A percentile compares a stretch with the other conserved stretches of the same genome.
phyloP scores from a whole-genome alignment of 2,329 filamentous ascomycete genomes.

The Zasmidium citrigriseum region DNA sequence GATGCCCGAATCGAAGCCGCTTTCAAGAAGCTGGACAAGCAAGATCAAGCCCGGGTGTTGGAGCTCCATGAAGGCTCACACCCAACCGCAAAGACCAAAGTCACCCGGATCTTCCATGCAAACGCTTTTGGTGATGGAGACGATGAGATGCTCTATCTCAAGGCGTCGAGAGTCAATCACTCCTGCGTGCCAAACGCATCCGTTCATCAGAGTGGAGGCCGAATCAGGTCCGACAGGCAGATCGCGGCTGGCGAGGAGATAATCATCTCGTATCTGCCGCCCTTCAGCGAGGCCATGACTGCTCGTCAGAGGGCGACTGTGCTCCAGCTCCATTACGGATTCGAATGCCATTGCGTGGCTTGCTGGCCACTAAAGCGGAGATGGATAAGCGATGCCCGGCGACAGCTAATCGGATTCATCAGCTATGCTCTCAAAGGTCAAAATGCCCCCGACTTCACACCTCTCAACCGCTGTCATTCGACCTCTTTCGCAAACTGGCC shows the following conservation, averaged over 20 bases:
- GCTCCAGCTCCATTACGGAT: not conserved
- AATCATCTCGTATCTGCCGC: not conserved
- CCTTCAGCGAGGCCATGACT: not conserved
- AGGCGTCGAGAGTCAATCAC: not conserved
- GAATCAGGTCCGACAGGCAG: not conserved
- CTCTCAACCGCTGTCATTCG: not conserved
- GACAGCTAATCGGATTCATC: not conserved
- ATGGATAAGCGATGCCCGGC: not conserved
- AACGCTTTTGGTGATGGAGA: not conserved
- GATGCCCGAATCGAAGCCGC: not conserved
- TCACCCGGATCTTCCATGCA: not conserved
- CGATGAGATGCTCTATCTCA: not conserved
- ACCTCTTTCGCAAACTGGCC: not conserved
- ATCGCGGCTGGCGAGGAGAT: not conserved
- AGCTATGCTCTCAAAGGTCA: not conserved
- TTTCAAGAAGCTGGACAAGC: not conserved
- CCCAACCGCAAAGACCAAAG: not conserved
- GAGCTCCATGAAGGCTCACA: not conserved
- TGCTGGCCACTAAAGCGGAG: not conserved
- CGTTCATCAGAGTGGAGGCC: not conserved
- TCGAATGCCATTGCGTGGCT: not conserved
- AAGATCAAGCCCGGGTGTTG: not conserved
- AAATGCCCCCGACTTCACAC: not conserved
- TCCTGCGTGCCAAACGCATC: not conserved
- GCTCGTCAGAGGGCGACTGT: not conserved